Conservation (phyloP, 2,329 filamentous ascomycete genomes). For the Diaporthe ilicicola region DNA sequence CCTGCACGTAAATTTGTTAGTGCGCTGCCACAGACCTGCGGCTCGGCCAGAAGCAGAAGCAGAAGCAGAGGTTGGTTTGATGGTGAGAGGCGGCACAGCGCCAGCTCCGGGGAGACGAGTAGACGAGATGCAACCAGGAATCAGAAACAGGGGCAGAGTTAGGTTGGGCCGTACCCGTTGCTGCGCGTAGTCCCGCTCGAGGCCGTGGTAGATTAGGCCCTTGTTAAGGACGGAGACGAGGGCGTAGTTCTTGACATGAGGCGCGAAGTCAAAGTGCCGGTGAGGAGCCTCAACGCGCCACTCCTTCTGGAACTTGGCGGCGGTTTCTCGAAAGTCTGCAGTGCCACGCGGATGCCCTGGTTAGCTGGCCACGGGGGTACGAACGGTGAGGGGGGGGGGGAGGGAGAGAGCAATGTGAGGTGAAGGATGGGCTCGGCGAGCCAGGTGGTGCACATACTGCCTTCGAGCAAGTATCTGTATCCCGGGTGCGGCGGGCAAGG, state of each 20-base stretch:
- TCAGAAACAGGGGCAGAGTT: conserved; percentile 13
- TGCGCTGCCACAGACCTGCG: conserved; percentile 38
- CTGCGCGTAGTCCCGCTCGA: conserved; percentile 63
- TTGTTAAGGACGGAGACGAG: conserved; percentile 70
- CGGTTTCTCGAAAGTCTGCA: conserved; percentile 73
- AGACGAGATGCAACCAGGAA: neutral
- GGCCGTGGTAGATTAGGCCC: conserved; percentile 67
- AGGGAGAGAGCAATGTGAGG: conserved; percentile 28
- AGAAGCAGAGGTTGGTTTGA: conserved; percentile 25
- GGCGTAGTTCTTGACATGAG: conserved; percentile 70
- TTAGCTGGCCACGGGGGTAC: conserved; percentile 37
- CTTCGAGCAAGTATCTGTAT: conserved; percentile 67
- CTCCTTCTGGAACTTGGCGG: conserved; percentile 73
- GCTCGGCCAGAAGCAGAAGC: conserved; percentile 30
- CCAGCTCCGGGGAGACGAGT: conserved; percentile 13
- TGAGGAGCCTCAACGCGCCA: conserved; percentile 72
- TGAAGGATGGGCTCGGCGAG: neutral
- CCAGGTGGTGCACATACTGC: conserved; percentile 58
- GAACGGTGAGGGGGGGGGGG: neutral
- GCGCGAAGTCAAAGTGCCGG: conserved; percentile 69
- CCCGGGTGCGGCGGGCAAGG: conserved; percentile 9
- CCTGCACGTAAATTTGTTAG: conserved; percentile 56
- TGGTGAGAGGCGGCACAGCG: conserved; percentile 18
- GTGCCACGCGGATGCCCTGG: conserved; percentile 41
- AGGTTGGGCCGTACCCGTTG: conserved; percentile 53